Evolutionary conservation across 179 eudicot genomes (phyloP).

Genomic region (Heliamphora pulchella): DNA sequence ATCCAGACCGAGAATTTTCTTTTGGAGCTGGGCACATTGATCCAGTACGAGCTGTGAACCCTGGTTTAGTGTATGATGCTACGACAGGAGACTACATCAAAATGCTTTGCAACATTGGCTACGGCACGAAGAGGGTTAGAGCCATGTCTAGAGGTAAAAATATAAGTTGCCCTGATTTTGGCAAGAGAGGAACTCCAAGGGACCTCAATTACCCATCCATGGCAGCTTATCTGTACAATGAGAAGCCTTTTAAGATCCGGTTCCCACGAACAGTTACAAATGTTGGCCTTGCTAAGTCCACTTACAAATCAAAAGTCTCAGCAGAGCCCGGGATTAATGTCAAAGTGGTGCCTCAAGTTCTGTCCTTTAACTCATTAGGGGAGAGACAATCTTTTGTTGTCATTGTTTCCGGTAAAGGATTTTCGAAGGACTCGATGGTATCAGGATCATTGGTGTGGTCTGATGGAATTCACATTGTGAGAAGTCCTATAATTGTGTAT

Average conservation of each 20-base stretch:
- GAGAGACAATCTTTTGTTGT: constrained; percentile 16
- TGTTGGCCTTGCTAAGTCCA: constrained; percentile 19
- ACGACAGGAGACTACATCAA: no score
- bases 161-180: background rate
- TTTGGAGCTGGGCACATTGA: no score
- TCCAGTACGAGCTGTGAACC: no score
- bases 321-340: background rate
- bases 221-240: background rate
- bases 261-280: constrained; percentile 16
- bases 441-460: constrained; percentile 22
- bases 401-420: background rate
- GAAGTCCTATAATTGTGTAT: constrained; percentile 1
- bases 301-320: constrained; percentile 2
- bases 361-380: background rate
- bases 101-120: constrained; percentile 14
- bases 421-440: background rate
- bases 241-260: background rate
- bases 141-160: constrained; percentile 12
- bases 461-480: constrained; percentile 20
- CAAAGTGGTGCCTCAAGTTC: constrained; percentile 5
- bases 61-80: no score
- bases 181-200: background rate
- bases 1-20: no score
- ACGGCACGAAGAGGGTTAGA: background rate
- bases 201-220: constrained; percentile 35